Conservation (phyloP, 1,284 basidiomycete species). For the Heterobasidion irregulare region DNA sequence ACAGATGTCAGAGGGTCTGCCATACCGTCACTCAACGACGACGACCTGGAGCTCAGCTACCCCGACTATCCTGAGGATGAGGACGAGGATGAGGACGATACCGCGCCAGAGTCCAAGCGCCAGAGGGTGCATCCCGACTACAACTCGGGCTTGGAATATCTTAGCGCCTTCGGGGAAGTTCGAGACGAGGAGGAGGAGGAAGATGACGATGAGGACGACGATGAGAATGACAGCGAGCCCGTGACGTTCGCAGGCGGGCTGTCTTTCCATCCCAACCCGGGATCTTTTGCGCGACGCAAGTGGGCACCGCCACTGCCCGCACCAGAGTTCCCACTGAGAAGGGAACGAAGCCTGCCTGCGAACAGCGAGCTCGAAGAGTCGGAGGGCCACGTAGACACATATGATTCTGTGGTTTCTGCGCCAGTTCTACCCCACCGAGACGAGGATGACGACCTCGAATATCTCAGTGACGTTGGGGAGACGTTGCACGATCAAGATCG, state of each 20-base stretch:
- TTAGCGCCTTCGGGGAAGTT: not conserved
- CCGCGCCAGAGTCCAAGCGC: constrained; percentile 10
- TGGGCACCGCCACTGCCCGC: constrained; percentile 22
- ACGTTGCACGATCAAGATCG: too few relatives aligned
- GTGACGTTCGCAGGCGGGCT: not conserved
- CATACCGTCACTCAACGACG: not conserved
- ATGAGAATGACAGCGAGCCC: not conserved
- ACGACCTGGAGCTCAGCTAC: too few relatives aligned
- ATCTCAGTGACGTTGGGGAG: too few relatives aligned
- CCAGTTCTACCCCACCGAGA: not conserved
- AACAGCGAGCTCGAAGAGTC: not conserved
- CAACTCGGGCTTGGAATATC: not conserved
- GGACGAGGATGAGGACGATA: not conserved
- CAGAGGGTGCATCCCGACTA: constrained; percentile 1
- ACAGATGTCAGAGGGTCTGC: not conserved
- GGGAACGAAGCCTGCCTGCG: not conserved
- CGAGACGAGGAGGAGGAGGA: not conserved
- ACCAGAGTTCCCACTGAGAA: not conserved
- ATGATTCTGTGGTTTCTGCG: not conserved
- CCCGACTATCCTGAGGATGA: too few relatives aligned
- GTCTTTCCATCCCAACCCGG: constrained; percentile 19
- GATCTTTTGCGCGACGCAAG: constrained; percentile 26
- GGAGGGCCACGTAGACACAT: not conserved
- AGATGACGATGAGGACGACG: constrained; percentile 9
- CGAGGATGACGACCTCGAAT: too few relatives aligned